phyloP scores from a whole-genome alignment of 768 basidiomycete genomes.

The Phanerochaete sordida region DNA sequence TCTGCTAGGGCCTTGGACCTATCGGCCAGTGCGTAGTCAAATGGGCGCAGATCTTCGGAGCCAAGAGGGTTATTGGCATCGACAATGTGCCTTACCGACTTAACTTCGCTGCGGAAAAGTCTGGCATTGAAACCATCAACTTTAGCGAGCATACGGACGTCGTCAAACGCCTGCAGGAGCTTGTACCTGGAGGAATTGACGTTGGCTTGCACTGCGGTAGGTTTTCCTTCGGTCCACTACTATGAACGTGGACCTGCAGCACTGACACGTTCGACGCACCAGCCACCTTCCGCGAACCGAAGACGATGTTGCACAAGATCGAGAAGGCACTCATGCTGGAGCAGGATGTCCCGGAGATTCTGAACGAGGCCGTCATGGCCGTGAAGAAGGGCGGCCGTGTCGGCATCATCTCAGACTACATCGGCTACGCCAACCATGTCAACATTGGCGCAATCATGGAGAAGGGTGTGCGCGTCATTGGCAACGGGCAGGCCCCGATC shows the following conservation, averaged over 20 bases:
- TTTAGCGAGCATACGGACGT: constrained; percentile 31
- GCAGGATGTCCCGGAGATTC: constrained; percentile 67
- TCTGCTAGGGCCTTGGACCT: constrained; percentile 57
- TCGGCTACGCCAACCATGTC: constrained; percentile 65
- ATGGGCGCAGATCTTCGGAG: constrained; percentile 68
- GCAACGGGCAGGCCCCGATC: constrained; percentile 73
- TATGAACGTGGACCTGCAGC: no score
- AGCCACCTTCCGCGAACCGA: constrained; percentile 60
- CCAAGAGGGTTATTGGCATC: constrained; percentile 66
- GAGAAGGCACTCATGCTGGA: constrained; percentile 75
- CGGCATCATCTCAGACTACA: constrained; percentile 68
- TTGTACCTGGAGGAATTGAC: constrained; percentile 63
- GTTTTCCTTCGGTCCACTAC: no score
- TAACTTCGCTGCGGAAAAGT: constrained; percentile 38
- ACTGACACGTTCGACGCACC: no score
- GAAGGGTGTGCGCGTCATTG: constrained; percentile 67
- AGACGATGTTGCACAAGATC: constrained; percentile 58
- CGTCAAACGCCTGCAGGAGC: constrained; percentile 51
- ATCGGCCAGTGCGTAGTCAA: constrained; percentile 59
- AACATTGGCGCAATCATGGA: constrained; percentile 78
- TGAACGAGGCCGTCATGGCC: constrained; percentile 46
- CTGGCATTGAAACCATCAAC: constrained; percentile 33
- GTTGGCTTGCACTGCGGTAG: constrained; percentile 57
- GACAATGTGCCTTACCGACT: constrained; percentile 55
- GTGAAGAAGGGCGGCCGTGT: constrained; percentile 48